Evolutionary conservation across 2,329 filamentous ascomycete species (phyloP), one percentile per base, ranked within the genome.

Genomic region (Paecilomyces niveus): DNA sequence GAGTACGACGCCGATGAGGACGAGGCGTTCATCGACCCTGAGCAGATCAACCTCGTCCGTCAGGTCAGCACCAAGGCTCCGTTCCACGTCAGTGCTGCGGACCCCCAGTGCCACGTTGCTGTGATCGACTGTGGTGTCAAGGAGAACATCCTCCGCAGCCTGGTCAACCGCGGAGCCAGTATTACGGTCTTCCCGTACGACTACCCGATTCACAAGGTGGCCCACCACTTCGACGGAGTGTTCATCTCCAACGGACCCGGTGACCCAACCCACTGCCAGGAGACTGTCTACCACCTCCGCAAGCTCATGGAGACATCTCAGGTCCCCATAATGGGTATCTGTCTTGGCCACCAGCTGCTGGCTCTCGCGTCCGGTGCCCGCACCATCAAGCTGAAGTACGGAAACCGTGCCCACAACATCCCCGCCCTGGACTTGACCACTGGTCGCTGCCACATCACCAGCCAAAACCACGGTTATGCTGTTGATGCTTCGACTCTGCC

Each of bases 191-290:
- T 99, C 82, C 94, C 94, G 60, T 97, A 89, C 78, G 87, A 97
- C 81, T 97, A 94, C 80, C 93, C 92, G 56, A 94, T 99, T 74
- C 92, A 97, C 84, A 97, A 97, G 84, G 90, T 97, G 39, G 90
- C 94, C 58, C 89, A 95, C 77, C 92, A 97, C 83, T 97, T 96
- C 69, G 94, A 99, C 68, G 94, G 94, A 71, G 88, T 99, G 71
- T 99, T 99, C 84, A 97, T 97, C 80, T 96, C 92, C 78, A 99
- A 99, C 79, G 94, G 94, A 60, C 94, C 94, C 29, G 94, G 94
- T 79, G 94, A 99, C 79, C 94, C 94, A 68, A 97, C 92, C 50
- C 94, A 99, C 80, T 97, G 92, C 81, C 89, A 92, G 72, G 86
- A 91, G 70, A 97, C 94, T 49, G 91, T 96, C 64, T 93, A 95